Evolutionary conservation across 176 grass and related monocot species (phyloP), one percentile per base, ranked within the genome.

Genomic region (Miscanthus lutarioriparius): DNA sequence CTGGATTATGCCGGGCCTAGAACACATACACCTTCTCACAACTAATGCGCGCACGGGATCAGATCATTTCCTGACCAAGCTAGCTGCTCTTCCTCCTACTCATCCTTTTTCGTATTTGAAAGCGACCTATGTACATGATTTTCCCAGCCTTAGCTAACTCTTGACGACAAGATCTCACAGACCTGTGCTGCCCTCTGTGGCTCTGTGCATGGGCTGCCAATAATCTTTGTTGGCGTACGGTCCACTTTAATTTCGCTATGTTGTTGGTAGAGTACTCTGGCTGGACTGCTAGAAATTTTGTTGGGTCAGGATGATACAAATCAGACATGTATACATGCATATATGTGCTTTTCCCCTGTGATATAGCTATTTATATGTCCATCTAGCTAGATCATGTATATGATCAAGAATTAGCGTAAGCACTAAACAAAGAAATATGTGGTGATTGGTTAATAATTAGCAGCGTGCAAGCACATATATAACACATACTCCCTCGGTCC

Each of bases 1-100:
- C 76, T 97, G 26, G 95, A 97, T 77, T 97, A 97, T 54, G 86
- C 49, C 17, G 88, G 84, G 13, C 95, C 95, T 64, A 89, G 76
- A 47, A 91, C 92, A 13, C 92, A 92, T 33, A 23, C 90, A 16
- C 95, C 95, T 56, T 82, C 75, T 84, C 95, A 97, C 87, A 97
- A 97, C 44, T 97, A 79, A 91, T 62, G 64, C 62, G n/a, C 20
- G 53, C 14, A 1, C 54, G 23, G 23, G 61, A 64, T 64, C 61
- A 27, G 59, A 62, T 25, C 65, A 15, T 61, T 78, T 39, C 56
- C 2, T 75, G 39, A 39, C 40, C 17, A 43, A 26, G 19, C 20
- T 69, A 69, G 28, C 59, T 8, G 2, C 6, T 59, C 25, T 33
- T n/a, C 65, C 13, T 20, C 68, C 37, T 72, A 28, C 39, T 74